phyloP scores from a whole-genome alignment of 2,329 filamentous ascomycete species.

The Aspergillus japonicus region DNA sequence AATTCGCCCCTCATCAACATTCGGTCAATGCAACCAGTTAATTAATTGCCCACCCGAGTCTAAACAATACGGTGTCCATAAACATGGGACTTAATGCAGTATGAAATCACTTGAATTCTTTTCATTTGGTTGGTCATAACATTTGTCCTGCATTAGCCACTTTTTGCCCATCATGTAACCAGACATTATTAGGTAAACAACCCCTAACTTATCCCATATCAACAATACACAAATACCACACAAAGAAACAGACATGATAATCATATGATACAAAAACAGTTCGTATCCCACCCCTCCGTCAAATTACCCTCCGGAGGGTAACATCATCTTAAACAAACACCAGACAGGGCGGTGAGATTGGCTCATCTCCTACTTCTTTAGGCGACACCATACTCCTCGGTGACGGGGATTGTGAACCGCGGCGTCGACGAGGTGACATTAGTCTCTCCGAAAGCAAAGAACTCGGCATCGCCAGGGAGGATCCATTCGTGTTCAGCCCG shows the following conservation, averaged over 20 bases:
- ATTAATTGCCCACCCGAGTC: no score
- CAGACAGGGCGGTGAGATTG: neutral
- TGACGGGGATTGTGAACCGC: constrained; percentile 25
- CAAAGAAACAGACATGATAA: neutral
- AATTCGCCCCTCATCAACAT: neutral
- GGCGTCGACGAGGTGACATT: constrained; percentile 24
- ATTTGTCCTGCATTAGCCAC: neutral
- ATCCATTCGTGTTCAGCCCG: constrained; percentile 29
- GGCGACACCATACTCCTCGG: constrained; percentile 28
- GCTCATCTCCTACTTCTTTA: constrained; percentile 14
- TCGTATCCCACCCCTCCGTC: neutral
- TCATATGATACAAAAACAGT: constrained; percentile 2
- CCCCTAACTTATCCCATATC: neutral
- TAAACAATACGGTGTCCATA: no score
- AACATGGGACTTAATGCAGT: no score
- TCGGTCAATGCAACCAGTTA: neutral
- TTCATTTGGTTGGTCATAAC: neutral
- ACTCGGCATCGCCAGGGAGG: constrained; percentile 16
- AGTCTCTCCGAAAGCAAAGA: constrained; percentile 19
- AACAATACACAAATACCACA: neutral
- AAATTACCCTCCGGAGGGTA: neutral
- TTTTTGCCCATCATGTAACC: constrained; percentile 3
- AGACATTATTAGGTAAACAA: constrained; percentile 1
- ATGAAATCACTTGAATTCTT: neutral
- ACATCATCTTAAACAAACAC: neutral